A percentile compares a stretch with the other conserved stretches of the same genome.
These are phyloP conservation scores for Leishmania lainsoni DNA, from an alignment of 208 protist species.

Conservation along the genomic window DNA sequence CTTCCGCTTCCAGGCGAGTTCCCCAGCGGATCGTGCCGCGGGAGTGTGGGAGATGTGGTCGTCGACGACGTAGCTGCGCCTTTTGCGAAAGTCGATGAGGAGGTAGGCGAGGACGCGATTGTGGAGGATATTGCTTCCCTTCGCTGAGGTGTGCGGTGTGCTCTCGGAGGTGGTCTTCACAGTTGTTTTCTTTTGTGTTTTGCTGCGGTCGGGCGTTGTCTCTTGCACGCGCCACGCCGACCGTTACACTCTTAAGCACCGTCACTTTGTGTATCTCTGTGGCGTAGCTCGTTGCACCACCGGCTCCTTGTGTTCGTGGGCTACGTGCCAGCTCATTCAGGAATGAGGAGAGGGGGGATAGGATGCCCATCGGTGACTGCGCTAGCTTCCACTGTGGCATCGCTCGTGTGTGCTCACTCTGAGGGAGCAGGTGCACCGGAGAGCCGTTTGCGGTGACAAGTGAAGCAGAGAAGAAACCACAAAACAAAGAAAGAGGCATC, in stretches of 20 bases:
- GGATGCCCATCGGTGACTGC: neutral
- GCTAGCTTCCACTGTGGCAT: neutral
- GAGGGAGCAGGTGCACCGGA: neutral
- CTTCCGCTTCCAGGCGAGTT: conserved; percentile 44
- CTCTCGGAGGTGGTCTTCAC: neutral
- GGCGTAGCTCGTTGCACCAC: neutral
- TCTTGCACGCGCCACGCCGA: neutral
- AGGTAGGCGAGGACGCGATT: conserved; percentile 34
- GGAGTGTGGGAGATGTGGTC: neutral
- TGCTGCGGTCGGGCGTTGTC: neutral
- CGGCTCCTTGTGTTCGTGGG: neutral
- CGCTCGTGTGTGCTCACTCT: neutral
- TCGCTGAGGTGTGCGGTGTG: neutral
- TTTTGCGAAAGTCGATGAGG: conserved; percentile 9
- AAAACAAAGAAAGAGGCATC: neutral
- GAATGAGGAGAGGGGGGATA: neutral
- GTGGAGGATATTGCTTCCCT: conserved; percentile 54
- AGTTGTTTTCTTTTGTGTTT: neutral
- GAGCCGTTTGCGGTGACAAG: neutral
- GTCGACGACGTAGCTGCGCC: neutral
- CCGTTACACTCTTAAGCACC: neutral
- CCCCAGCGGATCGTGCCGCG: neutral
- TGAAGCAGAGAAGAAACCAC: neutral
- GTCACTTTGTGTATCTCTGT: neutral
- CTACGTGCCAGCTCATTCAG: neutral